Base-by-base conservation (phyloP, 768 basidiomycete genomes). In the Cyclocybe aegerita region DNA sequence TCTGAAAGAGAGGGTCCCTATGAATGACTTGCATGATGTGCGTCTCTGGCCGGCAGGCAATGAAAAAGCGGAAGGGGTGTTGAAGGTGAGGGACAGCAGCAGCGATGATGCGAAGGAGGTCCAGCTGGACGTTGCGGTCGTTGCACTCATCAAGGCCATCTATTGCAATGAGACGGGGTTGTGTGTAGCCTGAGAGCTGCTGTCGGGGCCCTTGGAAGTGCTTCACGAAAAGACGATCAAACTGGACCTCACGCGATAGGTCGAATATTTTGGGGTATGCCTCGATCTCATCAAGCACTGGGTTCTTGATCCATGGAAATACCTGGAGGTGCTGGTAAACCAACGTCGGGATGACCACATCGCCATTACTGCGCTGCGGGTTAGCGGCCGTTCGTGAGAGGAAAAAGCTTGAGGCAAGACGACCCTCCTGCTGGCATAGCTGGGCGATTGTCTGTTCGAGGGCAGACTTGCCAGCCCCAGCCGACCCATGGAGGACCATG, bases 61-160 rank as follows among this genome's bases (percentile, higher is more conserved):
- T 42, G 41, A 62, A 52, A 41, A 60, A 50, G 17, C 40, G 41
- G 8, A 59, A 30, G 11, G 52, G 50, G 9, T 56, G 4, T 2
- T 16, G 6, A 8, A 39, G 14, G 34, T 41, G 23, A 15, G 31
- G 17, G 7, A 51, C 32, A 30, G 42, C 39, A 2, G 37, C 31
- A 8, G 43, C 17, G 23, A 55, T 17, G 14, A 47, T 30, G 4
- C 42, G 39, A 8, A 59, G 36, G 36, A 59, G 35, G n/a, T 54
- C 43, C 6, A 23, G 23, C 15, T 59, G 58, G 0, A 39, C 33
- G 4, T 45, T 37, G 3, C 32, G 12, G 14, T 46, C 35, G 1
- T 41, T 29, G 23, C 54, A 60, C 23, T 62, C 60, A 14, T 62
- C 58, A 9, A 62, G 34, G 4, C 60, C 60, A 35, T 62, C 58